Evolutionary conservation across 2,329 filamentous ascomycete species (phyloP), one percentile per base, ranked within the genome.

Genomic region (Aspergillus hiratsukae): DNA sequence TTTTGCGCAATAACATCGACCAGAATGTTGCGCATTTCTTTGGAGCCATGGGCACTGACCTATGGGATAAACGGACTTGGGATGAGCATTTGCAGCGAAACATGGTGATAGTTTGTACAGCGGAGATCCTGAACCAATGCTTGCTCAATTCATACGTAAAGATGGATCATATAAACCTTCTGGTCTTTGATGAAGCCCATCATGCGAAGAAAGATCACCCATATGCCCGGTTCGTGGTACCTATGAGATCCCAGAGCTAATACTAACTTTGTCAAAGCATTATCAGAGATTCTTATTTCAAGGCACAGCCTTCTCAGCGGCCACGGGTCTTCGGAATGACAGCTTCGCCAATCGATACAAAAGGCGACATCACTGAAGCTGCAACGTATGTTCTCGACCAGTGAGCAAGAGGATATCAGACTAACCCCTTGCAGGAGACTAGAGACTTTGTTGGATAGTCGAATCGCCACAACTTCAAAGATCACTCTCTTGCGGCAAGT

Each of bases 321-420:
- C 94, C 94, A 3, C 87, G 87, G 40, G 86, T 99, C 21, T 89
- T 99, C 62, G 93, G 93, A 27, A 97, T 97, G 93, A 99, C 94
- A 1, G 94, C 94, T 7, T 97, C 94, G 0, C 94, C 94, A 0
- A 87, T 97, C 2, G 92, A 97, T 74, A 86, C 90, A 0, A 88
- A 90, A 66, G 82, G 83, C 0, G 86, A 96, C 61, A 81, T 96
- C 28, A 78, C 80, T 17, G 78, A 84, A 58, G 90, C 89, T 40
- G 89, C 90, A 0, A 76, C 77, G 58, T 80, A 73, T 60, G 69
- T 59, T 29, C 49, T 35, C 9, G 8, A 7, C 11, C 7, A 21
- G 28, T 17, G 49, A 23, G 14, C 17, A 37, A 21, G 19, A 57
- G 3, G 45, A 52, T 17, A 45, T 7, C 19, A 41, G 21, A 49